phyloP scores from a whole-genome alignment of 257 asterid species.

The Fraxinus pennsylvanica region DNA sequence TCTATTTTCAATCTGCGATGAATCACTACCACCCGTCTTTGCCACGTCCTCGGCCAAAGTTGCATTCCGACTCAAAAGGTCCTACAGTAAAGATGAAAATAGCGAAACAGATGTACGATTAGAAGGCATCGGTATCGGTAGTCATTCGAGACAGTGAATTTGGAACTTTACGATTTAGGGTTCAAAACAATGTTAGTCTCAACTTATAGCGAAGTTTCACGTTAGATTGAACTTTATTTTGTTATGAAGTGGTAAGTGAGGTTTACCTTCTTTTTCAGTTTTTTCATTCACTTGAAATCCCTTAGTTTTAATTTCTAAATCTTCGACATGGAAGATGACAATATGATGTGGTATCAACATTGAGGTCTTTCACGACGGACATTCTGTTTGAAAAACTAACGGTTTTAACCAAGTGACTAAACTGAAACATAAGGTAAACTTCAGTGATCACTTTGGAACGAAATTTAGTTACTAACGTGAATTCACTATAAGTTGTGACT shows the following conservation, averaged over 20 bases:
- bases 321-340: background rate
- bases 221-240: too few species aligned
- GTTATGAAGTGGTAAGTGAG: background rate
- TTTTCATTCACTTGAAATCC: background rate
- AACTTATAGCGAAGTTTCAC: background rate
- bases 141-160: background rate
- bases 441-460: background rate
- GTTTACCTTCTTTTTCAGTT: background rate
- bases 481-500: background rate
- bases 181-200: background rate
- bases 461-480: background rate
- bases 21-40: slow-evolving; percentile 56
- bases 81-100: slow-evolving; percentile 40
- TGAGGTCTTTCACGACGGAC: too few species aligned
- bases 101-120: slow-evolving; percentile 1
- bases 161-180: background rate
- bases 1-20: slow-evolving; percentile 55
- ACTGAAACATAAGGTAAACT: background rate
- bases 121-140: background rate
- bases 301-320: background rate
- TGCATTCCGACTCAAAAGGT: slow-evolving; percentile 81
- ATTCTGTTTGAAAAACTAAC: too few species aligned
- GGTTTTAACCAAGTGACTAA: background rate
- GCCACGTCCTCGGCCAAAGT: slow-evolving; percentile 75
- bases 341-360: too few species aligned